Conservation (phyloP, 257 asterid genomes). For the Lycium barbarum region DNA sequence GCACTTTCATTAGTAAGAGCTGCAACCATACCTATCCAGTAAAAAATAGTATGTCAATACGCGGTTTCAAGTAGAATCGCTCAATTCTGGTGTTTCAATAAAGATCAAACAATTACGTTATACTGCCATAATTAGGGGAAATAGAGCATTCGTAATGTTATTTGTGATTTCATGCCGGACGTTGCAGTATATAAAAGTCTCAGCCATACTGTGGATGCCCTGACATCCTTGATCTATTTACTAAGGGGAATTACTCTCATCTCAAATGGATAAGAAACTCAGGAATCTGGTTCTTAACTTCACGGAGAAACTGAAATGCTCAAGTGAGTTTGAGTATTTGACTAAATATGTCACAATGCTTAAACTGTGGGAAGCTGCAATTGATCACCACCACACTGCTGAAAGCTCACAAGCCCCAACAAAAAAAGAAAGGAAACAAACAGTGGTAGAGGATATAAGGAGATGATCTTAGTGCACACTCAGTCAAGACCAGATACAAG, state of each 20-base stretch:
- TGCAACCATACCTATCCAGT: slow-evolving; percentile 79
- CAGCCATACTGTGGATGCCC: not conserved
- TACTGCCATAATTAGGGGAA: not conserved
- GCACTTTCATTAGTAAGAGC: slow-evolving; percentile 96
- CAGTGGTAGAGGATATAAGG: not conserved
- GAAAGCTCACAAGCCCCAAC: slow-evolving; percentile 7
- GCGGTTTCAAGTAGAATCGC: not conserved
- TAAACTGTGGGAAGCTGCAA: slow-evolving; percentile 13
- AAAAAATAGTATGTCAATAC: not conserved
- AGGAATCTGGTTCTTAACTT: not conserved
- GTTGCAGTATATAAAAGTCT: not conserved
- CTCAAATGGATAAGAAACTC: not conserved
- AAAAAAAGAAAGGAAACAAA: not conserved
- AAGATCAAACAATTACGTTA: not conserved
- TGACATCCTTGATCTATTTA: slow-evolving; percentile 17
- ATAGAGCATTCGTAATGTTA: not conserved
- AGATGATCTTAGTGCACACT: not conserved
- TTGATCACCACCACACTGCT: not conserved
- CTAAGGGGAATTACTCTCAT: not conserved
- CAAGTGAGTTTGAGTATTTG: not conserved
- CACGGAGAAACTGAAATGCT: not conserved
- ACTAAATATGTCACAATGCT: slow-evolving; percentile 3
- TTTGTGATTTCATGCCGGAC: not conserved
- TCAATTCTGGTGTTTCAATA: not conserved
- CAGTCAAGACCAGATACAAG: slow-evolving; percentile 12